phyloP scores from a whole-genome alignment of 2,329 filamentous ascomycete genomes.

The Exophiala aquamarina region DNA sequence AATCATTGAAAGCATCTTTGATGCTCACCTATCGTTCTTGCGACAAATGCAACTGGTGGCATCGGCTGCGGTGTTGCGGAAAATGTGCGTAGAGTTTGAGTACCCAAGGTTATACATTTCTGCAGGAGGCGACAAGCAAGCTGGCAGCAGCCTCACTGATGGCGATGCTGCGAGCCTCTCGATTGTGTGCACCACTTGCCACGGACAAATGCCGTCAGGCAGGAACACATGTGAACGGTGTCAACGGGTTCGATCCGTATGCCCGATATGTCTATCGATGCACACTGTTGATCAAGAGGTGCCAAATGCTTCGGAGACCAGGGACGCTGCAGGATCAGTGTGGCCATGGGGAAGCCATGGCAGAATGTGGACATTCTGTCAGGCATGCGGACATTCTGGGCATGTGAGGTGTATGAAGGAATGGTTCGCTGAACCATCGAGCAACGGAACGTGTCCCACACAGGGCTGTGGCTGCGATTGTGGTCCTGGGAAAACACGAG shows the following conservation, averaged over 20 bases:
- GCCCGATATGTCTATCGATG: slow-evolving; percentile 52
- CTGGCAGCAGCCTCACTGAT: slow-evolving; percentile 12
- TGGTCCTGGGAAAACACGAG: slow-evolving; percentile 48
- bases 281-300: not conserved
- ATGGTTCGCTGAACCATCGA: slow-evolving; percentile 54
- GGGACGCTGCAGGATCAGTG: not conserved
- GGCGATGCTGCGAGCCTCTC: slow-evolving; percentile 15
- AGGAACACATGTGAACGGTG: slow-evolving; percentile 23
- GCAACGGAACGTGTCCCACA: slow-evolving; percentile 58
- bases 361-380: slow-evolving; percentile 56
- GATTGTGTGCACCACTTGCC: slow-evolving; percentile 22
- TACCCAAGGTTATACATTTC: slow-evolving; percentile 10
- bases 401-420: slow-evolving; percentile 58
- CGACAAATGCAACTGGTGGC: slow-evolving; percentile 34
- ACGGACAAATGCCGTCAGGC: slow-evolving; percentile 15
- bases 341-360: slow-evolving; percentile 8
- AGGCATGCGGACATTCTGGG: slow-evolving; percentile 61
- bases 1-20: slow-evolving; percentile 51
- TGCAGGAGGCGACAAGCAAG: slow-evolving; percentile 7
- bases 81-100: slow-evolving; percentile 39
- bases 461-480: slow-evolving; percentile 62
- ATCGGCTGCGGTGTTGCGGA: slow-evolving; percentile 56
- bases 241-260: slow-evolving; percentile 31
- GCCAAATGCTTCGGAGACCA: too few species aligned
- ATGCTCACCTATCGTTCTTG: slow-evolving; percentile 59